Conservation (phyloP, 106 monocot genomes). For the Hemerocallis citrina region DNA sequence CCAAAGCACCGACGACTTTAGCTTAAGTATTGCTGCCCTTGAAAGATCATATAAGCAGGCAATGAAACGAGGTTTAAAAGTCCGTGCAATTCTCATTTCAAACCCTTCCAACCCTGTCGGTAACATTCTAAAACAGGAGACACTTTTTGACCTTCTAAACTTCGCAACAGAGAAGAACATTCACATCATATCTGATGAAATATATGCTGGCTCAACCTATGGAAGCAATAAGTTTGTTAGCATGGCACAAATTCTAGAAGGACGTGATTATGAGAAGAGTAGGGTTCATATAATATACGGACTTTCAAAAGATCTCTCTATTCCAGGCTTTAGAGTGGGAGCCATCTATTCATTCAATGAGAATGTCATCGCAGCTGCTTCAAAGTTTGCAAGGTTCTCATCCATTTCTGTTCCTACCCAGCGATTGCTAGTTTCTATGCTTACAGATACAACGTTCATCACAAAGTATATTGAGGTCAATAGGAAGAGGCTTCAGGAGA, state of each 20-base stretch:
- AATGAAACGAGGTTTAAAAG: slow-evolving; percentile 78
- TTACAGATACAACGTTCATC: slow-evolving; percentile 62
- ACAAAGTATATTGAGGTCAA: slow-evolving; percentile 42
- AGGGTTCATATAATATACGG: slow-evolving; percentile 97
- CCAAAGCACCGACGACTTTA: slow-evolving; percentile 86
- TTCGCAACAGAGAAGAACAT: slow-evolving; percentile 89
- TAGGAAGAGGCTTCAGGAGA: slow-evolving; percentile 40
- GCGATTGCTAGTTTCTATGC: slow-evolving; percentile 59
- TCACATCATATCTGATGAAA: slow-evolving; percentile 91
- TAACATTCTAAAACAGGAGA: slow-evolving; percentile 45
- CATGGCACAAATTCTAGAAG: slow-evolving; percentile 60
- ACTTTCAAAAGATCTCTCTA: slow-evolving; percentile 77
- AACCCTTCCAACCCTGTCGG: slow-evolving; percentile 95
- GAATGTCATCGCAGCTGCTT: slow-evolving; percentile 51
- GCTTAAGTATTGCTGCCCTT: slow-evolving; percentile 55
- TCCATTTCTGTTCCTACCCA: slow-evolving; percentile 70
- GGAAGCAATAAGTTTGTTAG: slow-evolving; percentile 61
- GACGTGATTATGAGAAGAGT: slow-evolving; percentile 57
- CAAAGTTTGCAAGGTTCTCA: slow-evolving; percentile 69
- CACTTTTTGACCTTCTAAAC: slow-evolving; percentile 52
- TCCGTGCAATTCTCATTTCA: slow-evolving; percentile 77
- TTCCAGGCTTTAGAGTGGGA: slow-evolving; percentile 85
- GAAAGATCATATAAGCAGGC: slow-evolving; percentile 86
- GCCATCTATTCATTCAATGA: slow-evolving; percentile 83
- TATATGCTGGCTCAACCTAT: slow-evolving; percentile 79